Conservation (phyloP, 2,329 filamentous ascomycete species). For the Hypoxylon sp. region DNA sequence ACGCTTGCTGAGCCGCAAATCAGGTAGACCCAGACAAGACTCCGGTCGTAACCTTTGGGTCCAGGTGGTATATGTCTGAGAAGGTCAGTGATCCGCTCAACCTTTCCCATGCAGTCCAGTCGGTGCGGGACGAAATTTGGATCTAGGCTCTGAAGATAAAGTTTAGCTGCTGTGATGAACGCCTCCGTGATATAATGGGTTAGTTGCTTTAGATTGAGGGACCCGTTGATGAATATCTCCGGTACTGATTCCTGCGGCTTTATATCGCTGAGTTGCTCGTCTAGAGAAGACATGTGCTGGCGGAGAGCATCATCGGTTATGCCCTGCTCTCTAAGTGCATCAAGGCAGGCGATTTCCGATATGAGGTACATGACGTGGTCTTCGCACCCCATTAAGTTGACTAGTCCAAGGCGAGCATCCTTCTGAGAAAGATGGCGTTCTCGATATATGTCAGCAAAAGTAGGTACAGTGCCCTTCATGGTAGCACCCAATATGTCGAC, state of each 20-base stretch:
- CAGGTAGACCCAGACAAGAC: slow-evolving; percentile 6
- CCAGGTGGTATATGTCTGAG: neutral
- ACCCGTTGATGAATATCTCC: neutral
- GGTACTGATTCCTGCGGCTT: neutral
- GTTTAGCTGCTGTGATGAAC: neutral
- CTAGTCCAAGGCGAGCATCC: neutral
- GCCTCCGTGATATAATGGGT: neutral
- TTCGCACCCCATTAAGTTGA: slow-evolving; percentile 1
- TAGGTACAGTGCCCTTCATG: neutral
- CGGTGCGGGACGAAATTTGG: neutral
- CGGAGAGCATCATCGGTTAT: neutral
- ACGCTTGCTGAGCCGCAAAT: slow-evolving; percentile 5
- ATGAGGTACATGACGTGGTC: slow-evolving; percentile 5
- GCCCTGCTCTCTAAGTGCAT: neutral
- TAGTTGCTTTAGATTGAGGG: neutral
- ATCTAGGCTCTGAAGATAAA: slow-evolving; percentile 5
- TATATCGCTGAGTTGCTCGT: neutral
- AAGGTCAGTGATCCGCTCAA: neutral
- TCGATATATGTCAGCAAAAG: neutral
- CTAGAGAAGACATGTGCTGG: neutral
- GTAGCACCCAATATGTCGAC: slow-evolving; percentile 5
- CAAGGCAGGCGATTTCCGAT: slow-evolving; percentile 12
- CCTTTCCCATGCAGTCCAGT: neutral
- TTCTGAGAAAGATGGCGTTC: neutral
- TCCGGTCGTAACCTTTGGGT: slow-evolving; percentile 1